Base-by-base conservation (phyloP, 1,284 basidiomycete species). In the Takashimella tepidaria region DNA sequence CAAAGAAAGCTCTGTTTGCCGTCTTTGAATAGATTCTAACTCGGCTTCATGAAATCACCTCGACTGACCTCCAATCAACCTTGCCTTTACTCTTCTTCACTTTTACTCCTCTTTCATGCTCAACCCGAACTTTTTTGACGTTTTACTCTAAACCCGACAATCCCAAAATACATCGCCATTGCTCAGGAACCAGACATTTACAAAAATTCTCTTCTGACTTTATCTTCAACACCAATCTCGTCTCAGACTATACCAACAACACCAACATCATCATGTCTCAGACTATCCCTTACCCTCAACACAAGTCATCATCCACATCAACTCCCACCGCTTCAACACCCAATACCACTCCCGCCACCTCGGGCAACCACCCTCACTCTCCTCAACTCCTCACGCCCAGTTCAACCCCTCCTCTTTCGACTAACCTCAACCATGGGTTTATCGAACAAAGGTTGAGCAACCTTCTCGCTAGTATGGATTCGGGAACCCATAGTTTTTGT, bases 401-500 rank as follows among this genome's bases (percentile, higher is more conserved):
- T 42, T 22, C 51, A 4, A 27, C 46, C 23, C 43, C 53, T 4
- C 48, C 60, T 16, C 50, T 43, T 6, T 26, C 50, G 19, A 22
- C 50, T 20, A 45, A 41, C 3, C 42, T 43, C 42, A 43, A 27
- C 49, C 31, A 23, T 22, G 12, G 22, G 8, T 49, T 54, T 43
- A 43, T 56, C 23, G 62, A 66, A 41, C 55, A 54, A 31, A 51
- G 63, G 46, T 49, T 69, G 16, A 59, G 61, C 46, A 54, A 63
- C 16, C 53, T 69, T 13, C 59, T 69, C 40, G 53, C 58, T 0
- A 53, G 51, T 50, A 63, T 64, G 40, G 65, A 69, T 21, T 55
- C 57, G 19, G 67, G 67, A 19, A 69, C 67, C 4, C 67, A 69
- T 46, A 55, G 54, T 4, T 63, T 69, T 50, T 58, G 56, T 43